A percentile compares a stretch with the other conserved stretches of the same genome.
These are phyloP conservation scores for Suhomyces choctaworum DNA, from an alignment of 1,139 yeast genomes.

Conservation along the genomic window DNA sequence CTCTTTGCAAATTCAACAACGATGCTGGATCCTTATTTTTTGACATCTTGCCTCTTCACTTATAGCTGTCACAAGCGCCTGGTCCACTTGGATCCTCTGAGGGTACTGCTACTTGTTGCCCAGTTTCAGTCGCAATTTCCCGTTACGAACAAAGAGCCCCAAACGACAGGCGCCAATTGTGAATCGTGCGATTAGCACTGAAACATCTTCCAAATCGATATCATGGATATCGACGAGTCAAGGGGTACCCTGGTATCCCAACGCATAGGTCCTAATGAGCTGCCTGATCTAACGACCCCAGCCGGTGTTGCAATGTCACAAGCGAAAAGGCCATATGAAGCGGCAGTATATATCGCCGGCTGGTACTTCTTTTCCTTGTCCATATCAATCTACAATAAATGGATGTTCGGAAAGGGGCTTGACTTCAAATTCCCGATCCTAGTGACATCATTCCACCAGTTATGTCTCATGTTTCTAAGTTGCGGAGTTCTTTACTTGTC, in stretches of 20 bases:
- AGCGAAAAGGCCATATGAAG: conserved; percentile 8
- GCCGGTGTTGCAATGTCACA: conserved; percentile 1
- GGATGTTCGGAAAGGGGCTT: conserved; percentile 87
- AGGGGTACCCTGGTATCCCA: neutral
- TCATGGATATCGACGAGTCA: neutral
- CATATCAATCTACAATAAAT: conserved; percentile 88
- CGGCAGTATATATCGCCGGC: conserved; percentile 37
- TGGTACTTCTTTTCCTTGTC: conserved; percentile 66
- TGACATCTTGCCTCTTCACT: conserved; percentile 11
- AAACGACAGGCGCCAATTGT: neutral
- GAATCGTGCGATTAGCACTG: neutral
- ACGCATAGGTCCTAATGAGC: conserved; percentile 1
- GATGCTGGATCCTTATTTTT: conserved; percentile 36
- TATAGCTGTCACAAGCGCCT: too few relatives aligned
- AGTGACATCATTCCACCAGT: conserved; percentile 83
- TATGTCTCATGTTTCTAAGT: conserved; percentile 59
- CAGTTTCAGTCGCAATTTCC: neutral
- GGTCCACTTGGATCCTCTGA: neutral
- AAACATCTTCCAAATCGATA: neutral
- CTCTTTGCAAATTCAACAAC: conserved; percentile 36
- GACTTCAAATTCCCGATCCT: conserved; percentile 81
- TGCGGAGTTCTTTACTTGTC: conserved; percentile 41
- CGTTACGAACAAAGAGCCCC: neutral
- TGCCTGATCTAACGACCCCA: neutral
- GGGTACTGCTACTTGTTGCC: neutral